These are phyloP conservation scores for Penicillium bovifimosum DNA, from an alignment of 495 filamentous ascomycete species.

Conservation along the genomic window DNA sequence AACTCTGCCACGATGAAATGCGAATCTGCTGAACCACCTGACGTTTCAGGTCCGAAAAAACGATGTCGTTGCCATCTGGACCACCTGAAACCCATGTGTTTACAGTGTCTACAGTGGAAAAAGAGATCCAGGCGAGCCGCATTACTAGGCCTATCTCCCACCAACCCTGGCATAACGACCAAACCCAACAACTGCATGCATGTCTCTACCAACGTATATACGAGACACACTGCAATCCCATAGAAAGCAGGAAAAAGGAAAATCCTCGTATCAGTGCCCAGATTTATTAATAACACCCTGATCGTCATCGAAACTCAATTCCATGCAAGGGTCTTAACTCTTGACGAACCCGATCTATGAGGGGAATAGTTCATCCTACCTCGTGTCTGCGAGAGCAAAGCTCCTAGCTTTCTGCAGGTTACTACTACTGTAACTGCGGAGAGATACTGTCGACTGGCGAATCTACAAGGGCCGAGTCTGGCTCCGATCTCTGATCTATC, in stretches of 20 bases:
- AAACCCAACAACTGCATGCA: not conserved
- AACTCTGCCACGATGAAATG: constrained; percentile 7
- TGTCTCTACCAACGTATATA: not conserved
- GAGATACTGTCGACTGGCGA: not conserved
- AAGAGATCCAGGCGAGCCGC: not conserved
- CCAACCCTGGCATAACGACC: not conserved
- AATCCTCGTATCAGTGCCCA: too few species aligned
- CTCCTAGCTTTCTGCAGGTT: constrained; percentile 6
- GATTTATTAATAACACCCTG: not conserved
- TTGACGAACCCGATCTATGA: not conserved
- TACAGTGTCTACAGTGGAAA: not conserved
- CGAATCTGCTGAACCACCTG: not conserved
- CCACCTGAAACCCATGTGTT: not conserved
- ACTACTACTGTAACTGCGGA: not conserved
- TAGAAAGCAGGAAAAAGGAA: not conserved
- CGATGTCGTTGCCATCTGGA: constrained; percentile 3
- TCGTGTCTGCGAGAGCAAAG: constrained; percentile 14
- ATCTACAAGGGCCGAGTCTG: not conserved
- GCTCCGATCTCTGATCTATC: not conserved
- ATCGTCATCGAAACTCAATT: constrained; percentile 1
- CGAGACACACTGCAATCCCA: not conserved
- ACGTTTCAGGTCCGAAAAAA: not conserved
- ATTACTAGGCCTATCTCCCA: not conserved
- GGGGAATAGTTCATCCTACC: not conserved
- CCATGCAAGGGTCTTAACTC: not conserved